Evolutionary conservation across 2,329 filamentous ascomycete species (phyloP).

Genomic region (Aspergillus sp.): DNA sequence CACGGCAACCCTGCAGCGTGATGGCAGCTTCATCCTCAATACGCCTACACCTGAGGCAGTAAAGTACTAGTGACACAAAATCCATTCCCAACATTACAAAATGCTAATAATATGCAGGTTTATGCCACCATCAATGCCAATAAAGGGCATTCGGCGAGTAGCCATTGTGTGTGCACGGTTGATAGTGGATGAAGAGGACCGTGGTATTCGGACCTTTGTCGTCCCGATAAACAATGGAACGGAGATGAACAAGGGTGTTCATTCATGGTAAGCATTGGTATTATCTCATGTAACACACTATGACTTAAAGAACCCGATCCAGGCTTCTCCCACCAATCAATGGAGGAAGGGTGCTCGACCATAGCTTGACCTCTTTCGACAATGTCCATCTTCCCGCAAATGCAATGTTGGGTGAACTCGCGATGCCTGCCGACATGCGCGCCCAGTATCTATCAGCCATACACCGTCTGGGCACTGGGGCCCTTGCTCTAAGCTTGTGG

Average conservation of each 20-base stretch:
- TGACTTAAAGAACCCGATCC: too few species aligned
- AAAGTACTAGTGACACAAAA: background rate
- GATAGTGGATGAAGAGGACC: slow-evolving; percentile 18
- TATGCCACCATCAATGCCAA: slow-evolving; percentile 22
- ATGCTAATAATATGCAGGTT: slow-evolving; percentile 9
- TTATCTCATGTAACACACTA: too few species aligned
- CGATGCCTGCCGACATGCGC: slow-evolving; percentile 3
- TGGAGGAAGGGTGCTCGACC: slow-evolving; percentile 17
- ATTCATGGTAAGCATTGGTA: background rate
- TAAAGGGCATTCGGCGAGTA: slow-evolving; percentile 12
- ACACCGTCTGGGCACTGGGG: background rate
- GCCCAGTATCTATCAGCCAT: background rate
- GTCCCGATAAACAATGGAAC: slow-evolving; percentile 18
- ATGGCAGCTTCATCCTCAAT: slow-evolving; percentile 10
- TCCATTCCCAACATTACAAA: too few species aligned
- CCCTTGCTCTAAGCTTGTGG: background rate
- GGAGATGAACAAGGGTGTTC: slow-evolving; percentile 13
- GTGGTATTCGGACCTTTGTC: slow-evolving; percentile 20
- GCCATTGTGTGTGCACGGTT: slow-evolving; percentile 22
- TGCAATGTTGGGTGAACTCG: slow-evolving; percentile 15
- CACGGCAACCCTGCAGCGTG: slow-evolving; percentile 9
- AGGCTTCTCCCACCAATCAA: slow-evolving; percentile 12
- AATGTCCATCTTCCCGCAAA: slow-evolving; percentile 16
- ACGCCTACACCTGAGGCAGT: background rate
- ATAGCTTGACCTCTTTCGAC: slow-evolving; percentile 22